Base-by-base conservation (phyloP, 768 basidiomycete species). In the Rubroboletus satanas region DNA sequence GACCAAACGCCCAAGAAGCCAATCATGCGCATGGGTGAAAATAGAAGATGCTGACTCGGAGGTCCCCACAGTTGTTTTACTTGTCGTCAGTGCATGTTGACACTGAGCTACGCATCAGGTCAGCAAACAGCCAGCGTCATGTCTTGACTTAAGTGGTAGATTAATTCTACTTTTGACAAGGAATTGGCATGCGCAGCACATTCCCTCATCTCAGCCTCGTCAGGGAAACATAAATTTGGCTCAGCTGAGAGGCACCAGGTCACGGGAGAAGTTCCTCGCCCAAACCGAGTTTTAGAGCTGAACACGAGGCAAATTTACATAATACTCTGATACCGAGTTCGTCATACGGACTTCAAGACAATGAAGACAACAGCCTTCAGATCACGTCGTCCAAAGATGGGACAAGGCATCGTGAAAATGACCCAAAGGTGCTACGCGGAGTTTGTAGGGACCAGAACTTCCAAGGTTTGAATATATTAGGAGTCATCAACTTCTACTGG, bases 1-100 rank as follows among this genome's bases (percentile, higher is more conserved):
- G 62, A 57, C 49, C 23, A 59, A 55, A 49, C 32, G 46, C 62
- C 56, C 61, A 59, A 56, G 60, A 65, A 56, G 45, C 45, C 31
- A 45, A 44, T 46, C 26, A 26, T 26, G 26, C 21, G 21, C 33
- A 36, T 18, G 32, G 50, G 39, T 45, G 56, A 55, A 53, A 48
- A 65, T 54, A 51, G 57, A 64, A 51, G 33, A 54, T 39, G 21
- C 21, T 21, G 36, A 47, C 43, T n/a, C n/a, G 28, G 32, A 45
- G 36, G 45, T 39, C 49, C 21, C 48, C 18, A 18, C 29, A 17
- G 42, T 21, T 33, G 37, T 45, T 45, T 33, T 54, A 31, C 50
- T 45, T 35, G 60, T 62, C 51, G 54, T 42, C 33, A 45, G 42
- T 51, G 36, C 45, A 45, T n/a, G n/a, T n/a, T n/a, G n/a, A 57